A percentile compares a stretch with the other conserved stretches of the same genome.
These are phyloP conservation scores for Bolboschoenus planiculmis DNA, from an alignment of 176 grass and related monocot species.

Conservation along the genomic window DNA sequence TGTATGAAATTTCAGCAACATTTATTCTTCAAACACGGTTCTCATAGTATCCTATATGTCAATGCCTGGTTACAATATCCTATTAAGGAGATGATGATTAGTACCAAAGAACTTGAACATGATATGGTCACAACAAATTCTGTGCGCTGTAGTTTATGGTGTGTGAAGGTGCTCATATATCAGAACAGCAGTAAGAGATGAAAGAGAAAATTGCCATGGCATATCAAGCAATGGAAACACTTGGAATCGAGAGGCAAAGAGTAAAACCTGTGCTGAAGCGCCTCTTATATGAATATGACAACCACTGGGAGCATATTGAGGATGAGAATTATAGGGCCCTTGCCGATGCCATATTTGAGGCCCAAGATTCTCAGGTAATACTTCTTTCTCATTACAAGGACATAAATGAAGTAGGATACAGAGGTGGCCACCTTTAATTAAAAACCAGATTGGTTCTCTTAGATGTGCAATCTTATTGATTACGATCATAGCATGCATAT, in stretches of 20 bases:
- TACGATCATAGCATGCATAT: background rate
- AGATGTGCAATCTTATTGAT: background rate
- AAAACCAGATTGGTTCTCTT: background rate
- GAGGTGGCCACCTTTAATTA: background rate
- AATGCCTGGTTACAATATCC: background rate
- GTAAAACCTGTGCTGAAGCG: conserved; percentile 33
- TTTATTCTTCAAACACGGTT: background rate
- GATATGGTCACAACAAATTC: background rate
- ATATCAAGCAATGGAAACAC: conserved; percentile 28
- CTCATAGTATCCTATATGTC: background rate
- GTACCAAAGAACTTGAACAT: background rate
- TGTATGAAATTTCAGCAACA: background rate
- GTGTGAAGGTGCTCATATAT: background rate
- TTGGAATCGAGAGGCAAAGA: conserved; percentile 28
- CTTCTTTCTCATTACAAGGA: background rate
- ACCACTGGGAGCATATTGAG: conserved; percentile 81
- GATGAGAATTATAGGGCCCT: conserved; percentile 51
- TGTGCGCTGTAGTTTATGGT: background rate
- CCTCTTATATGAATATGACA: conserved; percentile 37
- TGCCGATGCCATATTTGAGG: conserved; percentile 42
- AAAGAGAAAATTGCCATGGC: conserved; percentile 5
- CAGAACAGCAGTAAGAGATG: background rate
- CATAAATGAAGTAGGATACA: background rate
- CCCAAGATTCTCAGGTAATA: conserved; percentile 34
- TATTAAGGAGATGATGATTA: background rate